Conservation (phyloP, 148 eudicot genomes). For the Cornus suecica region DNA sequence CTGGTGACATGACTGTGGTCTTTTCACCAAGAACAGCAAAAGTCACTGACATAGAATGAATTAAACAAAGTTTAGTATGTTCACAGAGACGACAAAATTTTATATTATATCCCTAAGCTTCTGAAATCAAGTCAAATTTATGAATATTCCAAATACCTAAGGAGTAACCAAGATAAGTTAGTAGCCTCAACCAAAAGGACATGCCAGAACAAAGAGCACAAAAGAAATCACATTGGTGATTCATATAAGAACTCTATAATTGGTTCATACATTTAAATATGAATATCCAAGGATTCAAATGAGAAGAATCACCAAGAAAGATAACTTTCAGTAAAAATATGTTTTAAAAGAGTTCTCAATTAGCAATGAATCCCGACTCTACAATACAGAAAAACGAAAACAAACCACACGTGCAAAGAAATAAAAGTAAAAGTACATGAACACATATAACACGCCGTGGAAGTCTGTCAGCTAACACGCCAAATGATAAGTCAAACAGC, state of each 20-base stretch:
- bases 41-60: constrained; percentile 55
- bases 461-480: neutral
- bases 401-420: neutral
- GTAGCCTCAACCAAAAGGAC: neutral
- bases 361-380: neutral
- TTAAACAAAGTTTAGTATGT: constrained; percentile 5
- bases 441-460: neutral
- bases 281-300: neutral
- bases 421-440: neutral
- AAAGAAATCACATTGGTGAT: neutral
- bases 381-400: no score
- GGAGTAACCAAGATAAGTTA: neutral
- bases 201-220: neutral
- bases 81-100: constrained; percentile 10
- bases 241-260: neutral
- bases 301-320: constrained; percentile 6
- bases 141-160: constrained; percentile 10
- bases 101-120: neutral
- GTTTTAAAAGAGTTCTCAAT: neutral
- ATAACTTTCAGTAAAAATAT: neutral
- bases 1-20: constrained; percentile 98
- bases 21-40: constrained; percentile 90
- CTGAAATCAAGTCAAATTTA: constrained; percentile 1
- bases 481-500: neutral
- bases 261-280: no score